Evolutionary conservation across 2,329 filamentous ascomycete genomes (phyloP), one percentile per base, ranked within the genome.

Genomic region (Zalaria obscura): DNA sequence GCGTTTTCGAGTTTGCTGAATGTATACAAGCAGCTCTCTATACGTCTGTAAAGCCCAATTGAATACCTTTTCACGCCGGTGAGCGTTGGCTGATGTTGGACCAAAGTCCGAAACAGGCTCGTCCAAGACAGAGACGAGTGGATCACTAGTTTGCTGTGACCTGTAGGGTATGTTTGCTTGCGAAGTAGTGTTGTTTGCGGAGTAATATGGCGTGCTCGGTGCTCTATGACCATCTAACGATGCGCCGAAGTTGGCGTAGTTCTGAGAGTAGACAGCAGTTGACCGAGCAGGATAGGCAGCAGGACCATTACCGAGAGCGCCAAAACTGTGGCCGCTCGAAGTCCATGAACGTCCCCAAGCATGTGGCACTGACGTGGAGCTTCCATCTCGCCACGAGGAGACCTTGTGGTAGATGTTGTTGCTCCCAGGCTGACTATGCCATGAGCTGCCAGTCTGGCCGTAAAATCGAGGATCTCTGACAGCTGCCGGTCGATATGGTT

Each of bases 401-500:
- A 32, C 29, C n/a, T 32, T 32, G 7, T 32, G 29, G 18, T 18
- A 18, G 18, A 32, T 32, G 29, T 32, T 7, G 29, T 32, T 32
- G 18, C 18, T 18, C 18, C 18, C 18, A 18, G 18, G 18, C 18
- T 18, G 18, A 18, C 18, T 18, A 18, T 32, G 7, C 29, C 29
- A 32, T 7, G 7, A 7, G 7, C 7, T n/a, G n/a, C 29, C n/a
- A n/a, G 29, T n/a, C 29, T 32, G 29, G 7, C 29, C 54, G 47
- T 54, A 61, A 45, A 57, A 70, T 18, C 69, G 65, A 36, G 69
- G 64, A 54, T 76, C 72, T 45, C 70, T 65, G 44, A 73, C 59
- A 4, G 73, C 71, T 31, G 73, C 71, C 8, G 75, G 73, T 44
- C 73, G 66, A 55, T 78, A 78, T 8, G 75, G 72, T 32, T 72